Conservation (phyloP, 805 yeast species). For the Debaryomyces castellii region DNA sequence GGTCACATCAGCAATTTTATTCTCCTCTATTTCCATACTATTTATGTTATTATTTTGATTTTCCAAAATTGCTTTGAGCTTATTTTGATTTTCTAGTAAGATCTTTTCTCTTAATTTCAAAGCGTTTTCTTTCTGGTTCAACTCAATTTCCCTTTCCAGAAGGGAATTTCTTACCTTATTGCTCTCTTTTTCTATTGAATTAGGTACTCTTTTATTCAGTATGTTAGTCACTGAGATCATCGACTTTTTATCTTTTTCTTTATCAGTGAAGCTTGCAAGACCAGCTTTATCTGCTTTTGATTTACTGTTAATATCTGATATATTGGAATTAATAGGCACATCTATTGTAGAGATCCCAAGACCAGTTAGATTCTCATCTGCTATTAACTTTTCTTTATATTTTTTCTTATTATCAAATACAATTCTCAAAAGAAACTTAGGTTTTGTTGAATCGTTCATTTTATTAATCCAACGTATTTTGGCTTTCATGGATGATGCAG, state of each 20-base stretch:
- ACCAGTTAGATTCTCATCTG: constrained; percentile 9
- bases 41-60: background rate
- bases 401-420: constrained; percentile 18
- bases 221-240: background rate
- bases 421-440: constrained; percentile 25
- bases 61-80: background rate
- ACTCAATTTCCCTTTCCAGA: background rate
- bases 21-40: too few species aligned
- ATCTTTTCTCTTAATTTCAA: background rate
- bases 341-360: constrained; percentile 10
- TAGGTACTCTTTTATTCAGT: background rate
- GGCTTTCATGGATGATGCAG: background rate
- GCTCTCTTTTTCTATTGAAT: background rate
- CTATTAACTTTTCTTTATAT: constrained; percentile 10
- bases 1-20: background rate
- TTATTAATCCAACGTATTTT: constrained; percentile 30
- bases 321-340: constrained; percentile 1
- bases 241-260: constrained; percentile 7
- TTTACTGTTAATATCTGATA: background rate
- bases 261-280: background rate
- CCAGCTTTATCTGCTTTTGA: constrained; percentile 1
- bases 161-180: background rate
- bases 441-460: constrained; percentile 16
- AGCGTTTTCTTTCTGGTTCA: background rate
- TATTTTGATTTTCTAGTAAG: background rate